Evolutionary conservation across 768 basidiomycete species (phyloP), one percentile per base, ranked within the genome.

Genomic region (Pilatotrama ljubarskyi): DNA sequence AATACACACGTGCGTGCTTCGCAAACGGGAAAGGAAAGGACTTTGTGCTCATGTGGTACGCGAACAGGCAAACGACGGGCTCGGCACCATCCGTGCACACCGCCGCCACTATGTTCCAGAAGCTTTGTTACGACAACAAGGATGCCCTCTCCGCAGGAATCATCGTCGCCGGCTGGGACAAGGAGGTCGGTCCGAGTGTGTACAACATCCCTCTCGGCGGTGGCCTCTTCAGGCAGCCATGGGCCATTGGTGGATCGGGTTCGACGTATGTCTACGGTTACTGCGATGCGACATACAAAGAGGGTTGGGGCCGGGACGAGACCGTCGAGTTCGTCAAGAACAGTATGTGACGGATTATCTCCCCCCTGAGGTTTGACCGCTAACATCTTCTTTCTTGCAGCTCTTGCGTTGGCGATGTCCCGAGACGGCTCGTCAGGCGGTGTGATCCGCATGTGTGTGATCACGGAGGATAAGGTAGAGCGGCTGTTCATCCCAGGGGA

Each of bases 191-290:
- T 17, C 91, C 95, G 1, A 91, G 90, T 61, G 95, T 98, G 24
- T 98, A 95, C 77, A 98, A 95, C 73, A 93, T 99, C 62, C 96
- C 97, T 15, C 81, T 99, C 14, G 97, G 97, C 22, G 97, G 97
- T 53, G 97, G 97, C 25, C 77, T 96, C 46, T 98, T 99, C 84
- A 86, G 91, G 61, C 95, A 96, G 67, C 95, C 96, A 7, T 99
- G 97, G 97, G 93, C 96, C 48, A 98, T 99, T 64, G 97, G 95
- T 73, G 95, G 94, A 24, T 96, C 94, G 51, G 97, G 97, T 8
- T 97, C 95, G 37, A 94, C 95, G 8, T 99, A 98, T 72, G 94
- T 98, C 11, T 99, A 98, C 70, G 97, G 96, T 52, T 98, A 98
- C 77, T 98, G 97, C 68, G 97, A 99, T 73, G 94, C 97, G n/a